phyloP scores from a whole-genome alignment of 2,329 filamentous ascomycete species.

The Cladosporium sp. region DNA sequence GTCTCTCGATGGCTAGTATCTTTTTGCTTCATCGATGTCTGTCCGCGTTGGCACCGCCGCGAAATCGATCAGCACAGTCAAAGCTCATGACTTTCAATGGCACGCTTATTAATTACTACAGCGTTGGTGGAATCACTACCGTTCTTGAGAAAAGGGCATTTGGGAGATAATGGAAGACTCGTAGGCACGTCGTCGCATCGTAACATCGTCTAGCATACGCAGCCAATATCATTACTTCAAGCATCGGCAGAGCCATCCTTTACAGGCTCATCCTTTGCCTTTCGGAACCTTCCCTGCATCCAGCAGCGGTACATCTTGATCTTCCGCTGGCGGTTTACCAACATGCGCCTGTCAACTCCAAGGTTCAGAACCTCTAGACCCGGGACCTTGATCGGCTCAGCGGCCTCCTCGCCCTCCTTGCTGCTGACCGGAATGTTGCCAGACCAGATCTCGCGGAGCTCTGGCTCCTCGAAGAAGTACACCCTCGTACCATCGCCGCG shows the following conservation, averaged over 20 bases:
- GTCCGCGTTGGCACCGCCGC: not conserved
- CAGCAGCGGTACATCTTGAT: conserved; percentile 99
- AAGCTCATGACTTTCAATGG: not conserved
- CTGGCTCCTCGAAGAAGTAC: conserved; percentile 91
- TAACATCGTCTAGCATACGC: conserved; percentile 8
- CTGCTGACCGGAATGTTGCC: conserved; percentile 36
- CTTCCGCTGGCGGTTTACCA: conserved; percentile 87
- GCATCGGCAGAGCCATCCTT: not conserved
- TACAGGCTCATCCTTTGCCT: conserved; percentile 40
- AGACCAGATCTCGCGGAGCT: conserved; percentile 79
- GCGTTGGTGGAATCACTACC: not conserved
- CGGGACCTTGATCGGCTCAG: conserved; percentile 27
- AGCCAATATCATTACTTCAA: not conserved
- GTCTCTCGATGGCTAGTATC: not conserved
- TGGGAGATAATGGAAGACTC: not conserved
- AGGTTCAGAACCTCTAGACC: conserved; percentile 72
- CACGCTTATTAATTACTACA: not conserved
- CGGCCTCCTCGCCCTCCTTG: conserved; percentile 29
- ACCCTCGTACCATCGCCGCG: conserved; percentile 93
- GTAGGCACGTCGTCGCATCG: not conserved
- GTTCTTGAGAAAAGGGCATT: not conserved
- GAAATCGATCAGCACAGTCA: not conserved
- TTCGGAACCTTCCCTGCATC: conserved; percentile 82
- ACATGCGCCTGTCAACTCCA: conserved; percentile 80
- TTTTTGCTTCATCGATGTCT: not conserved